Evolutionary conservation across 2,329 filamentous ascomycete species (phyloP), one percentile per base, ranked within the genome.

Genomic region (Didymella sp.): DNA sequence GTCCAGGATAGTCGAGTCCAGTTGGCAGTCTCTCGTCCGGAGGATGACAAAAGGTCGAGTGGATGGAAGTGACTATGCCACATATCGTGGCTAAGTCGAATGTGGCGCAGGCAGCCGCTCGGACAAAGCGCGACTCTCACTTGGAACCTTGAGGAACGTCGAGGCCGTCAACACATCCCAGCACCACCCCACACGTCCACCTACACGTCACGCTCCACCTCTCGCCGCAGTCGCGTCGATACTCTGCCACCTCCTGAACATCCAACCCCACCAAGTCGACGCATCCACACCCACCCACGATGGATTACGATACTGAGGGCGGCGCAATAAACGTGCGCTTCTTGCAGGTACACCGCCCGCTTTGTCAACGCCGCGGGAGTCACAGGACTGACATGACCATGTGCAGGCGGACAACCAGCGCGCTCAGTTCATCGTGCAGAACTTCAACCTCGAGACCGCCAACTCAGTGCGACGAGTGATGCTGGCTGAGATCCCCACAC

Each of bases 401-500:
- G 46, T 48, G 30, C 52, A 96, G 92, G 90, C 90, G 63, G 91
- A 93, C 73, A 81, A 81, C 62, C 86, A 88, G 69, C 89, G 90
- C 71, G 92, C 96, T 76, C 89, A 96, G 79, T 98, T 98, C 81
- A 89, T 95, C 77, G 87, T 99, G 56, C 89, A 87, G 71, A 92
- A 92, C 75, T 91, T 94, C 70, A 92, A 96, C 74, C 88, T 97
- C 57, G 86, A 92, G 61, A 92, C 97, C 69, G 94, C 94, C 70
- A 99, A 99, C 82, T 90, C 92, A 42, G 80, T 98, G 60, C 93
- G 94, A 61, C 91, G 94, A 73, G 85, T 92, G 57, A 94, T 98
- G 80, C 88, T 96, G 64, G 91, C 92, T 70, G 94, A 99, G 79
- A 90, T 99, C 58, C 93, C 94, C 11, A 97, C 92, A 22, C 88